These are phyloP conservation scores for Catharanthus roseus DNA, from an alignment of 257 asterid genomes.

Conservation along the genomic window DNA sequence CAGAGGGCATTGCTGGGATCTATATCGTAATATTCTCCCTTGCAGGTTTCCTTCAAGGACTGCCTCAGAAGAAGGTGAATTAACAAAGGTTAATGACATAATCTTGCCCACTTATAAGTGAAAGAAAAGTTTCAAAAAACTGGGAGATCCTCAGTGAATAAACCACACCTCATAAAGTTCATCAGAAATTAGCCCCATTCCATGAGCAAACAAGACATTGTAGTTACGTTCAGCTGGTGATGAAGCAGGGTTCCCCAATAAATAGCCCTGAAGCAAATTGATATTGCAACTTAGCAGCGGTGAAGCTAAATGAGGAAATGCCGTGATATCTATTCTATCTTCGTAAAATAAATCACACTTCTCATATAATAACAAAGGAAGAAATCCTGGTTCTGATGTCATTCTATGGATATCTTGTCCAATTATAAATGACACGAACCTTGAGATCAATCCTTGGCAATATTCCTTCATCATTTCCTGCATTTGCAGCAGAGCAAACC, in stretches of 20 bases:
- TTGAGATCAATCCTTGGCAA: conserved; percentile 12
- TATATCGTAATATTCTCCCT: conserved; percentile 16
- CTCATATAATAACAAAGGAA: not conserved
- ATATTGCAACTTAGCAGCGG: not conserved
- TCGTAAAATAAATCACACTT: not conserved
- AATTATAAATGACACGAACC: conserved; percentile 1
- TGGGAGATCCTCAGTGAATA: not conserved
- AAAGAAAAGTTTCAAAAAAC: not conserved
- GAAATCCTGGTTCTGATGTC: not conserved
- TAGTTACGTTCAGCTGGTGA: conserved; percentile 7
- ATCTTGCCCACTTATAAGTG: not conserved
- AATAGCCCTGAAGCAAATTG: conserved; percentile 23
- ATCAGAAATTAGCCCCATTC: conserved; percentile 27
- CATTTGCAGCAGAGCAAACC: not conserved
- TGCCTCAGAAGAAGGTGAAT: not conserved
- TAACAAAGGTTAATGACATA: too few relatives aligned
- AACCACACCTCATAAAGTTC: conserved; percentile 29
- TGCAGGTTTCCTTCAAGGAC: conserved; percentile 18
- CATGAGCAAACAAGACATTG: conserved; percentile 18
- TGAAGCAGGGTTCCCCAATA: conserved; percentile 19
- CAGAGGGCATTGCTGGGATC: conserved; percentile 21
- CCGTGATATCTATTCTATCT: not conserved
- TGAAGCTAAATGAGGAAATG: not conserved
- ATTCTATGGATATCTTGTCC: not conserved
- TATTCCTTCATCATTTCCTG: conserved; percentile 15